Evolutionary conservation across 2,329 filamentous ascomycete species (phyloP), one percentile per base, ranked within the genome.

Genomic region (Diaporthe batatas): DNA sequence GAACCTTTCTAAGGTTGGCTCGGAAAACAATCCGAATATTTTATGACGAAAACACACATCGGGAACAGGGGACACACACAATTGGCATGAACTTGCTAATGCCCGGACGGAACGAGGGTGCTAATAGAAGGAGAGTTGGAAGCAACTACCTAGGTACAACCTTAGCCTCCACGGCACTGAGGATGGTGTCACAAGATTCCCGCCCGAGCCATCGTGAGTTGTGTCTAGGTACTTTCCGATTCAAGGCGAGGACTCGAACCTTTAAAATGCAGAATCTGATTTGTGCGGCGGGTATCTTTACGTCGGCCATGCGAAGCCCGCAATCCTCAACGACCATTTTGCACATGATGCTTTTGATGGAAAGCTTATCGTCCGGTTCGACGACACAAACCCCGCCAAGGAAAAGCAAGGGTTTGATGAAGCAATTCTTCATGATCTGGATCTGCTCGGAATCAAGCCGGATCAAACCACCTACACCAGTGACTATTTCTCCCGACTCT

Each of bases 381-480:
- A 99, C 81, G 97, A 99, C 81, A 99, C 96, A 71, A 99, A 99
- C 84, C 96, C 96, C 12, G 92, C 93, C 73, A 98, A 98, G 82
- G 96, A 99, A 87, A 98, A 97, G 86, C 91, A 96, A 81, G 96
- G 98, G 85, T 99, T 92, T 81, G 92, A 98, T 81, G 95, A 98
- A 83, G 89, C 95, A 6, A 98, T 99, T 75, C 87, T 98, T 49
- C 93, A 98, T 85, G 96, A 99, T 82, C 89, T 98, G 68, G 91
- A 91, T 64, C 88, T 98, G 70, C 94, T 99, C 88, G 96, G 95
- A 39, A 93, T 99, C 83, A 93, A 93, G 84, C 94, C 95, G 23
- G 96, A 98, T 82, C 89, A 89, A 76, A 88, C 95, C 73, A 94
- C 94, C n/a, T 96, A 96, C 85, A 98, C 96, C 2, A 97, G 94